phyloP scores from a whole-genome alignment of 805 yeast genomes.

The Saitoella complicata region DNA sequence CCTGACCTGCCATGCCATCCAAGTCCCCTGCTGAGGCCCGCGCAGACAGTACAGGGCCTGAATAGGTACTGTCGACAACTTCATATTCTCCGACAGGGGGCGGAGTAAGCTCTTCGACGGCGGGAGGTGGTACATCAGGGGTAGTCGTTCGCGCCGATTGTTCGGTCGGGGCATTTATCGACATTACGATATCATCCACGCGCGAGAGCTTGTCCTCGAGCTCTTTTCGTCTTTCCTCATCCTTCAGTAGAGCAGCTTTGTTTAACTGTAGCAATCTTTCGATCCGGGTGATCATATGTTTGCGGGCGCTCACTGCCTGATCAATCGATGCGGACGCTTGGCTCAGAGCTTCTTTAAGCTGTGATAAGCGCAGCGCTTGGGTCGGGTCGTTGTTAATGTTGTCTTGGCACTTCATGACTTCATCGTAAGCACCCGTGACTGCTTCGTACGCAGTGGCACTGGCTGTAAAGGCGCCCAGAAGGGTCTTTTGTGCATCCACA shows the following conservation, averaged over 20 bases:
- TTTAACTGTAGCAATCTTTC: conserved; percentile 17
- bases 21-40: no score
- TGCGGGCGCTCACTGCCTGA: conserved; percentile 15
- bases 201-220: conserved; percentile 17
- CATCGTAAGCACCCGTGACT: conserved; percentile 13
- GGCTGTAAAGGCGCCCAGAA: not conserved
- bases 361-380: conserved; percentile 19
- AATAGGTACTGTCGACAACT: no score
- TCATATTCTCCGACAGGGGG: no score
- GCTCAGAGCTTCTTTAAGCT: conserved; percentile 14
- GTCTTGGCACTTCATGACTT: conserved; percentile 11
- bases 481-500: no score
- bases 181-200: no score
- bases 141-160: no score
- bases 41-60: no score
- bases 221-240: conserved; percentile 16
- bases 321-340: conserved; percentile 16
- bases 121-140: no score
- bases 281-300: conserved; percentile 17
- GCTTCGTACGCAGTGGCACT: conserved; percentile 6
- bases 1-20: no score
- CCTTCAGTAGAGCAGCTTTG: conserved; percentile 15
- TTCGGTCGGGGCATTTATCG: no score
- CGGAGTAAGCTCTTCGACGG: no score
- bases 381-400: conserved; percentile 16